These are phyloP conservation scores for Hylodesmum podocarpum DNA, from an alignment of 306 rosid genomes.

Conservation along the genomic window DNA sequence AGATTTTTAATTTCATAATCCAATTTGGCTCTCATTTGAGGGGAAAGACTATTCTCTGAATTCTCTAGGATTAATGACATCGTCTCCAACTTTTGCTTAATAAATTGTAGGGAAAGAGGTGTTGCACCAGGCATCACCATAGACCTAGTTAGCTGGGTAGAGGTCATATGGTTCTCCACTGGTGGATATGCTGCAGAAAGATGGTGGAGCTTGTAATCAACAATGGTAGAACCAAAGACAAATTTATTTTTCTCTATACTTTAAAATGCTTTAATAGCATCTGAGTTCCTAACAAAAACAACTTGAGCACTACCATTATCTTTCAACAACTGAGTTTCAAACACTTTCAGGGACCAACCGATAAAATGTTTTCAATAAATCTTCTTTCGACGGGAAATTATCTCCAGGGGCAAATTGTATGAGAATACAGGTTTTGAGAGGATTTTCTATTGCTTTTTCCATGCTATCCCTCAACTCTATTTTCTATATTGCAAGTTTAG, in stretches of 20 bases:
- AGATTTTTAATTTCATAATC: constrained; percentile 68
- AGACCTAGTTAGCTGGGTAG: not conserved
- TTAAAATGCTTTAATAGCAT: constrained; percentile 63
- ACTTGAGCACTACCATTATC: constrained; percentile 54
- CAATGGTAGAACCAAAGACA: constrained; percentile 39
- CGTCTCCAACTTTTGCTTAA: constrained; percentile 69
- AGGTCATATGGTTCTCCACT: constrained; percentile 20
- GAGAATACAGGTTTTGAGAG: constrained; percentile 54
- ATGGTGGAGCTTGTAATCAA: constrained; percentile 52
- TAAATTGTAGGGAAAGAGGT: constrained; percentile 52
- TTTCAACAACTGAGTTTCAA: constrained; percentile 51
- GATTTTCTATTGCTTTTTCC: constrained; percentile 45
- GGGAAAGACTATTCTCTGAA: constrained; percentile 66
- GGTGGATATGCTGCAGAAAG: constrained; percentile 34
- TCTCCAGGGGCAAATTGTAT: constrained; percentile 60
- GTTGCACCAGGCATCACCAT: constrained; percentile 31
- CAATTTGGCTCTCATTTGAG: constrained; percentile 60
- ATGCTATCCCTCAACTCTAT: constrained; percentile 36
- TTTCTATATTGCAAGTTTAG: no score
- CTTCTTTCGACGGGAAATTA: constrained; percentile 66
- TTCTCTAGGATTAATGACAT: constrained; percentile 73
- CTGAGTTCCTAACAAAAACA: constrained; percentile 54
- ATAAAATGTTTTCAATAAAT: constrained; percentile 58
- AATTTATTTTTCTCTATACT: constrained; percentile 60
- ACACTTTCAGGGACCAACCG: constrained; percentile 73